Conservation (phyloP, 1,139 yeast species). For the Geotrichum restrictum region DNA sequence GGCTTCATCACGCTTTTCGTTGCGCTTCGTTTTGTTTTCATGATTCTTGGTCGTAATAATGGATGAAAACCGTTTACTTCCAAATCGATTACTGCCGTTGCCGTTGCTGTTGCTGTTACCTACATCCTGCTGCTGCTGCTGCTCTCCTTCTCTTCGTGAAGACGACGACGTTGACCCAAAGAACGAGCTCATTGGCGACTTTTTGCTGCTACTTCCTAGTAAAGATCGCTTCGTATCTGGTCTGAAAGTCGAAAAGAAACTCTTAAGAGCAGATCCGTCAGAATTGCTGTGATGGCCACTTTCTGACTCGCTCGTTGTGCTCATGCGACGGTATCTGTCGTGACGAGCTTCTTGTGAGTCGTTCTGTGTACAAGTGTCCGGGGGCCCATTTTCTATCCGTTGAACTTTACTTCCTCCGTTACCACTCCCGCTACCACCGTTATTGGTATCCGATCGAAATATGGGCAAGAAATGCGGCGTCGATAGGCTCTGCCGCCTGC, state of each 20-base stretch:
- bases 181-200: background rate
- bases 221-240: constrained; percentile 5
- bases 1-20: background rate
- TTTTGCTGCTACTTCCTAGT: background rate
- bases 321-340: background rate
- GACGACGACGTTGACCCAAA: background rate
- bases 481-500: constrained; percentile 25
- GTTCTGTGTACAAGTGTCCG: background rate
- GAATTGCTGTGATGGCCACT: background rate
- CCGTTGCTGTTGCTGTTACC: too few relatives aligned
- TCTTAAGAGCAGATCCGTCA: constrained; percentile 6
- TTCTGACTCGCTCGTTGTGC: constrained; percentile 3
- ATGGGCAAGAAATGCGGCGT: constrained; percentile 8
- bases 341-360: background rate
- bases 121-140: background rate
- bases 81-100: constrained; percentile 1
- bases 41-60: constrained; percentile 1
- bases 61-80: background rate
- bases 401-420: background rate
- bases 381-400: background rate
- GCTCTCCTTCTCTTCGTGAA: background rate
- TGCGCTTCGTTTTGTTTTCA: constrained; percentile 1
- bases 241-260: constrained; percentile 3
- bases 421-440: background rate
- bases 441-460: constrained; percentile 2